Evolutionary conservation across 2,329 filamentous ascomycete species (phyloP).

Genomic region (Dactylonectria estremocensis): DNA sequence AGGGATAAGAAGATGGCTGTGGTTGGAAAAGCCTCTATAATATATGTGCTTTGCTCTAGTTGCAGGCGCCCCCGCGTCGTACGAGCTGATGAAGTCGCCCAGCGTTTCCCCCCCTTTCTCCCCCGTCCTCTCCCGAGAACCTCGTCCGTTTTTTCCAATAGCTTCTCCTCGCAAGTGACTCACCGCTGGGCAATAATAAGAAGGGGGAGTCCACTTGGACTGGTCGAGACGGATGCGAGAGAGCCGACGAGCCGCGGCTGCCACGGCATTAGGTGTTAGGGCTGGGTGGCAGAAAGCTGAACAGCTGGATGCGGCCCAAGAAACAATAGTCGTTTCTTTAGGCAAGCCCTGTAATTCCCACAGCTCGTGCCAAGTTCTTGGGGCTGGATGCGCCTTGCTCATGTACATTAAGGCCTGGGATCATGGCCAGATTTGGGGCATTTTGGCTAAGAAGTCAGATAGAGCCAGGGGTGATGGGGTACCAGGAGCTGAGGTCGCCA

Average conservation of each 20-base stretch:
- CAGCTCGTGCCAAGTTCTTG: not conserved
- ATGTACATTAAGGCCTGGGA: not conserved
- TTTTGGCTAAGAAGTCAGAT: not conserved
- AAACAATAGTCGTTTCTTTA: not conserved
- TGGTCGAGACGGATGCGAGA: conserved; percentile 25
- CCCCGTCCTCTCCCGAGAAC: not conserved
- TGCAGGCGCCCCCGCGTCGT: conserved; percentile 8
- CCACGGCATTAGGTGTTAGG: conserved; percentile 24
- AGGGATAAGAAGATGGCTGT: conserved; percentile 20
- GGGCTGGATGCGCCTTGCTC: not conserved
- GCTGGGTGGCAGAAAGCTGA: not conserved
- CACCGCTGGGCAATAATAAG: conserved; percentile 13
- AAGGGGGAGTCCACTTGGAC: conserved; percentile 23
- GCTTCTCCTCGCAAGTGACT: conserved; percentile 22
- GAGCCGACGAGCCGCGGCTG: conserved; percentile 3
- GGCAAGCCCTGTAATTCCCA: conserved; percentile 7
- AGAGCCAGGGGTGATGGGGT: no score
- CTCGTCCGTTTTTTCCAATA: conserved; percentile 20
- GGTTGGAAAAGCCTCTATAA: conserved; percentile 25
- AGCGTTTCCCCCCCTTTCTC: not conserved
- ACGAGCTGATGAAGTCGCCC: conserved; percentile 18
- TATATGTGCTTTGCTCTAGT: conserved; percentile 35
- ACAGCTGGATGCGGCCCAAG: not conserved
- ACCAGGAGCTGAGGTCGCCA: not conserved
- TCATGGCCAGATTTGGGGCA: not conserved